phyloP scores from a whole-genome alignment of 2,329 filamentous ascomycete genomes.

The Nothopassalora personata region DNA sequence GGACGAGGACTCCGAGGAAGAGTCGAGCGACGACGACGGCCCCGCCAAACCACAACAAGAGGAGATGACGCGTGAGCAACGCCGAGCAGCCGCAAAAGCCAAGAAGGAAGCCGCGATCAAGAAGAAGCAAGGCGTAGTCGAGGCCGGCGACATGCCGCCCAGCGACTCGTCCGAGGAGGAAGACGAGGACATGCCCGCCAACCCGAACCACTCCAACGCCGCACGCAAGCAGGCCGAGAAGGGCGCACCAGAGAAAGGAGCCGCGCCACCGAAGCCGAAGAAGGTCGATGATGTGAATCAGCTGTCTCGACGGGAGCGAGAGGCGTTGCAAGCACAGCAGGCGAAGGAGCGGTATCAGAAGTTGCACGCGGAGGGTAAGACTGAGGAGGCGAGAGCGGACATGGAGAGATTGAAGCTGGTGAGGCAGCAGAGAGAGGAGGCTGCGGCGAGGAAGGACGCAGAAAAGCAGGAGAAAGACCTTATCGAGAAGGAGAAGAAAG shows the following conservation, averaged over 20 bases:
- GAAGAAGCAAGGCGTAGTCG: slow-evolving; percentile 63
- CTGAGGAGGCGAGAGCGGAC: slow-evolving; percentile 88
- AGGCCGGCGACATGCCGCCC: slow-evolving; percentile 80
- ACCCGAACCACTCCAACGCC: slow-evolving; percentile 76
- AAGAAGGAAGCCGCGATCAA: slow-evolving; percentile 86
- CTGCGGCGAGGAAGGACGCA: slow-evolving; percentile 74
- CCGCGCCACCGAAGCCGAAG: slow-evolving; percentile 50
- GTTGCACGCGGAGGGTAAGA: slow-evolving; percentile 90
- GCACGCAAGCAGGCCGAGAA: slow-evolving; percentile 61
- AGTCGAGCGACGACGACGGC: slow-evolving; percentile 37
- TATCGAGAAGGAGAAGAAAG: slow-evolving; percentile 53
- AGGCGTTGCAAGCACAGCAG: slow-evolving; percentile 80
- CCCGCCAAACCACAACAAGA: slow-evolving; percentile 37
- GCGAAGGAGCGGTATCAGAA: slow-evolving; percentile 89
- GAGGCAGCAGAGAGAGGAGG: slow-evolving; percentile 77
- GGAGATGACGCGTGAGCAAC: slow-evolving; percentile 75
- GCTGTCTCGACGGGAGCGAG: slow-evolving; percentile 62
- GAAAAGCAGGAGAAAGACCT: slow-evolving; percentile 48
- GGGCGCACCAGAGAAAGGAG: slow-evolving; percentile 48
- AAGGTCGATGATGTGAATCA: slow-evolving; percentile 52
- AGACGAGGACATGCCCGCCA: slow-evolving; percentile 66
- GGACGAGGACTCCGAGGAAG: slow-evolving; percentile 45
- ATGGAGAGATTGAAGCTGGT: slow-evolving; percentile 76
- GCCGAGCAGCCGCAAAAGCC: slow-evolving; percentile 80
- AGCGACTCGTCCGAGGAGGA: slow-evolving; percentile 57